phyloP scores from a whole-genome alignment of 2,329 filamentous ascomycete species.

The Trichoderma sp. region DNA sequence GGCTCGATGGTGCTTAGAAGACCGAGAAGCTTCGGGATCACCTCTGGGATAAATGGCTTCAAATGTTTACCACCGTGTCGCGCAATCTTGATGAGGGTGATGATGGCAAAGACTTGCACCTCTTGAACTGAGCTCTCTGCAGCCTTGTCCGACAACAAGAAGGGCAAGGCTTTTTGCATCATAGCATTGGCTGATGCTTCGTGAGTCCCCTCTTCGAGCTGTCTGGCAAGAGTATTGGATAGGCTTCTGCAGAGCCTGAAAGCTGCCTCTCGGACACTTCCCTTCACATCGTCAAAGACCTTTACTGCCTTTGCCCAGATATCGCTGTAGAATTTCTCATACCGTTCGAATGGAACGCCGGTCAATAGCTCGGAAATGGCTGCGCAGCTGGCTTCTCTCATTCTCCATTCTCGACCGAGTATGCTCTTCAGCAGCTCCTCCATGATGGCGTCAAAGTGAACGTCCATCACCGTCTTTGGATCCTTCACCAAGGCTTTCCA shows the following conservation, averaged over 20 bases:
- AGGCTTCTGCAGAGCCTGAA: slow-evolving; percentile 78
- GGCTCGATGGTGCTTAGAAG: slow-evolving; percentile 86
- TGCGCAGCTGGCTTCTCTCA: slow-evolving; percentile 86
- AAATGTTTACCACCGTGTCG: slow-evolving; percentile 83
- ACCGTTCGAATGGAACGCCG: slow-evolving; percentile 71
- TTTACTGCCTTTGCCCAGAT: slow-evolving; percentile 87
- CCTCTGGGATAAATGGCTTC: slow-evolving; percentile 74
- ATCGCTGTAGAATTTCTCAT: slow-evolving; percentile 78
- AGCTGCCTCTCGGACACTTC: slow-evolving; percentile 78
- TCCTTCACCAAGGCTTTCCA: slow-evolving; percentile 97
- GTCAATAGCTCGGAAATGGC: slow-evolving; percentile 87
- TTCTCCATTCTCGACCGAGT: slow-evolving; percentile 87
- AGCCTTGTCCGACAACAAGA: slow-evolving; percentile 83
- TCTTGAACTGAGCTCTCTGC: slow-evolving; percentile 87
- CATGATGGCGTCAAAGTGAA: slow-evolving; percentile 86
- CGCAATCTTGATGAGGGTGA: slow-evolving; percentile 81
- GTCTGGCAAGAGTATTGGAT: slow-evolving; percentile 80
- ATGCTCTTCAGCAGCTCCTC: slow-evolving; percentile 82
- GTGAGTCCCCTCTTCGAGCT: slow-evolving; percentile 74
- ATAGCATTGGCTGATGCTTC: slow-evolving; percentile 71
- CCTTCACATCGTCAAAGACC: slow-evolving; percentile 94
- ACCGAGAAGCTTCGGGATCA: slow-evolving; percentile 77
- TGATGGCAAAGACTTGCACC: slow-evolving; percentile 78
- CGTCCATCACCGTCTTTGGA: slow-evolving; percentile 69
- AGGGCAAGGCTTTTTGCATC: slow-evolving; percentile 84